phyloP scores from a whole-genome alignment of 192 early-diverging fungal genomes.

The Coemansia sp. region DNA sequence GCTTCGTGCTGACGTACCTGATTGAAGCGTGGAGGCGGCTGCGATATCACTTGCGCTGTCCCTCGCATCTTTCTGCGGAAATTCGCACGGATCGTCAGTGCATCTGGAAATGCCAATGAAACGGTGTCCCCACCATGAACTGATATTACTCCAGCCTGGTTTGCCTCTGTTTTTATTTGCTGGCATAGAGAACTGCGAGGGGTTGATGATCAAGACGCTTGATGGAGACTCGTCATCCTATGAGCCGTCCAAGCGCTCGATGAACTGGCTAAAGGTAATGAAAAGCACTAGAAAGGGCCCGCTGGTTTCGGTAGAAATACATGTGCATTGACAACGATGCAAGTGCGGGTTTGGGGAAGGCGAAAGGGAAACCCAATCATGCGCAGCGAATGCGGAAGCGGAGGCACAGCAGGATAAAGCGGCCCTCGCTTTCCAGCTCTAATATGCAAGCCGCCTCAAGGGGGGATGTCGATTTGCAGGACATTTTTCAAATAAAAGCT shows the following conservation, averaged over 20 bases:
- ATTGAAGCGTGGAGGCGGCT: background rate
- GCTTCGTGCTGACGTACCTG: background rate
- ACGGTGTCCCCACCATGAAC: slow-evolving; percentile 48
- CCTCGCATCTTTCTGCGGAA: background rate
- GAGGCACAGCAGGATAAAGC: background rate
- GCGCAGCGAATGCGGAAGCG: background rate
- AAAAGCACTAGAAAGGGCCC: background rate
- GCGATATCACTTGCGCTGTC: background rate
- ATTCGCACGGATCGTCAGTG: background rate
- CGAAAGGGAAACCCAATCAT: background rate
- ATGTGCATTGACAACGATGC: background rate
- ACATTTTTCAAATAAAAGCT: background rate
- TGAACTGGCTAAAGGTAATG: slow-evolving; percentile 96
- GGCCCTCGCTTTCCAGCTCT: background rate
- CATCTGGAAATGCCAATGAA: background rate
- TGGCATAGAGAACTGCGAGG: slow-evolving; percentile 90
- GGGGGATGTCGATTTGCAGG: no score
- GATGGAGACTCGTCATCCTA: slow-evolving; percentile 84
- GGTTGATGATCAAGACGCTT: slow-evolving; percentile 96
- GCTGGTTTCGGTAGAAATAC: background rate
- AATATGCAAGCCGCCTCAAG: background rate
- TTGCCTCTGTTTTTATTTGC: slow-evolving; percentile 55
- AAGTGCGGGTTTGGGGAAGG: background rate
- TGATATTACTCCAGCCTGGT: slow-evolving; percentile 3
- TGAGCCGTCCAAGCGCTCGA: slow-evolving; percentile 93